phyloP scores from a whole-genome alignment of 345 rosid species.

The Euclidium syriacum region DNA sequence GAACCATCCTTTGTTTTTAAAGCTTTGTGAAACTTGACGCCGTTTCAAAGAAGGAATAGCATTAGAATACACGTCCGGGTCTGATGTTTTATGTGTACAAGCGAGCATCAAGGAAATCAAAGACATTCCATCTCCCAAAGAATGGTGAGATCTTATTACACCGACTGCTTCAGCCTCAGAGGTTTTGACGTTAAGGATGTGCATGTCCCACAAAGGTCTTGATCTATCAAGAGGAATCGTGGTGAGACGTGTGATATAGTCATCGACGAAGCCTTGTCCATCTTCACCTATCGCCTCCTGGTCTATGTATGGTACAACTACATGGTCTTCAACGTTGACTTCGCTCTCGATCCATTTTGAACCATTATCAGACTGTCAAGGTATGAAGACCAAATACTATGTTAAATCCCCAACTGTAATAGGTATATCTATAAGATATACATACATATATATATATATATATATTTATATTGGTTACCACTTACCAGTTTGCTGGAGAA shows the following conservation, averaged over 20 bases:
- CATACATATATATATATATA: background rate
- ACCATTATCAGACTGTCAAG: slow-evolving; percentile 18
- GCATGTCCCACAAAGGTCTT: slow-evolving; percentile 81
- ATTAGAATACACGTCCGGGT: slow-evolving; percentile 49
- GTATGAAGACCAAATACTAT: background rate
- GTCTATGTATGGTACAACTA: slow-evolving; percentile 46
- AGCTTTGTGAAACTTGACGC: background rate
- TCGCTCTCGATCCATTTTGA: slow-evolving; percentile 48
- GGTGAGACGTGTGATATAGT: slow-evolving; percentile 56
- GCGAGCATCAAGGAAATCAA: slow-evolving; percentile 54
- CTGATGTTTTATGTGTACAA: slow-evolving; percentile 44
- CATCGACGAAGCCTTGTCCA: slow-evolving; percentile 54
- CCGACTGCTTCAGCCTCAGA: slow-evolving; percentile 53
- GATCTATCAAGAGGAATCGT: slow-evolving; percentile 47
- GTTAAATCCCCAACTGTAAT: background rate
- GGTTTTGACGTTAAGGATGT: slow-evolving; percentile 63
- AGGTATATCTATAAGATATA: background rate
- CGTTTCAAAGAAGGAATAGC: slow-evolving; percentile 37
- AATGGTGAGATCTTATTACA: slow-evolving; percentile 51
- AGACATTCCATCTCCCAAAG: slow-evolving; percentile 54
- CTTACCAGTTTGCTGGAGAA: slow-evolving; percentile 65
- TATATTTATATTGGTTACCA: background rate
- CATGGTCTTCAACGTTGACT: slow-evolving; percentile 59
- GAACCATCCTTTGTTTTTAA: slow-evolving; percentile 1
- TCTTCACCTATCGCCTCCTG: slow-evolving; percentile 28